Conservation (phyloP, 352 stramenopile species). For the Phytophthora europaea region DNA sequence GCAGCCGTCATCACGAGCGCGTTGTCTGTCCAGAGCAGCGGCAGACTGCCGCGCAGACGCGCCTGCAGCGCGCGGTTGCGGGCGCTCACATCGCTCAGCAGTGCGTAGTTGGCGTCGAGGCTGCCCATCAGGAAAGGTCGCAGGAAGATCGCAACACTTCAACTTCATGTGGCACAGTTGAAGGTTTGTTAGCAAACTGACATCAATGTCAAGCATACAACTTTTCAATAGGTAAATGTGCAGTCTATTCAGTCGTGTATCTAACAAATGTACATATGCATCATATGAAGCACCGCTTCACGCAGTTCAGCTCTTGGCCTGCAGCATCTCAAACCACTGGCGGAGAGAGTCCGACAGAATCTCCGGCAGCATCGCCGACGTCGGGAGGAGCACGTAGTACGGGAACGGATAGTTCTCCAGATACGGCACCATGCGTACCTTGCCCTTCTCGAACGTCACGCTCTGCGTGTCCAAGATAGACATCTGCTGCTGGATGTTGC, state of each 20-base stretch:
- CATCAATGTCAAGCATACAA: too few species aligned
- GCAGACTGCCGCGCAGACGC: slow-evolving; percentile 56
- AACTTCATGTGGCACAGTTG: slow-evolving; percentile 4
- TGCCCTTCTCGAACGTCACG: slow-evolving; percentile 97
- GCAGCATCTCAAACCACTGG: slow-evolving; percentile 99
- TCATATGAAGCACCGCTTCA: not conserved
- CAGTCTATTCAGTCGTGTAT: slow-evolving; percentile 20
- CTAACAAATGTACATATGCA: not conserved
- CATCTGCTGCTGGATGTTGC: slow-evolving; percentile 64
- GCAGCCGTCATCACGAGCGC: slow-evolving; percentile 58
- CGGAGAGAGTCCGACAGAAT: slow-evolving; percentile 99
- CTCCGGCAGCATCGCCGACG: slow-evolving; percentile 97
- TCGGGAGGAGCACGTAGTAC: slow-evolving; percentile 99
- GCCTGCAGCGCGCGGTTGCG: slow-evolving; percentile 58
- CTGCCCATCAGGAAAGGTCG: slow-evolving; percentile 27
- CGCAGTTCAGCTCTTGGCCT: slow-evolving; percentile 64
- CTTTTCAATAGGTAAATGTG: not conserved
- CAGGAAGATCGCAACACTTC: slow-evolving; percentile 18
- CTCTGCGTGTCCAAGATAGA: slow-evolving; percentile 99
- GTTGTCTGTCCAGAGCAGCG: slow-evolving; percentile 61
- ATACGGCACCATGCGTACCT: slow-evolving; percentile 97
- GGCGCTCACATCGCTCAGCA: slow-evolving; percentile 63
- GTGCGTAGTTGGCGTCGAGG: slow-evolving; percentile 64
- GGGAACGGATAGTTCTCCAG: slow-evolving; percentile 99
- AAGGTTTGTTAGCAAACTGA: not conserved